Percentiles rank a stretch among this genome's conserved stretches.
These are phyloP conservation scores for Clarkia xantiana DNA, from an alignment of 345 rosid genomes.

Conservation along the genomic window DNA sequence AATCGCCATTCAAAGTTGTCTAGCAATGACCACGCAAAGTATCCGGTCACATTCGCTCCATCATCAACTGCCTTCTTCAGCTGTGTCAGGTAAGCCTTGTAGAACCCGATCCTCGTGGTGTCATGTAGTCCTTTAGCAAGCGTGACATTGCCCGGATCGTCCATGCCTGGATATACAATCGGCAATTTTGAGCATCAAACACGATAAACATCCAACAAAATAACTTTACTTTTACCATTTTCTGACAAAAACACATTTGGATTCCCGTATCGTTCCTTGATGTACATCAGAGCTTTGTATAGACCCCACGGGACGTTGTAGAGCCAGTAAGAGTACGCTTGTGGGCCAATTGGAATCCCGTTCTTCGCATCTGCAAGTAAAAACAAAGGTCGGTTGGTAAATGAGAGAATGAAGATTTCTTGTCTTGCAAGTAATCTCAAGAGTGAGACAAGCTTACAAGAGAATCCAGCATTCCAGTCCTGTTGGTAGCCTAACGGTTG, in stretches of 20 bases:
- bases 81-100: conserved; percentile 55
- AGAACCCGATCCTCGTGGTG: conserved; percentile 64
- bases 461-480: conserved; percentile 74
- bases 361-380: conserved; percentile 38
- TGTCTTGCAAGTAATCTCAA: neutral
- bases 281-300: conserved; percentile 76
- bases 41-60: conserved; percentile 74
- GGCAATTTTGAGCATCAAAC: neutral
- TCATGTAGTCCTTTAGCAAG: conserved; percentile 56
- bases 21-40: conserved; percentile 93
- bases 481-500: conserved; percentile 65
- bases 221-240: conserved; percentile 38
- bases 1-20: conserved; percentile 92
- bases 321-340: conserved; percentile 82
- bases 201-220: too few species aligned
- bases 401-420: neutral
- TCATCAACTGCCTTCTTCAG: conserved; percentile 70
- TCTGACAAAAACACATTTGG: conserved; percentile 72
- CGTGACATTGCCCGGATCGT: conserved; percentile 74
- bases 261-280: conserved; percentile 83
- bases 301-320: conserved; percentile 95
- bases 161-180: conserved; percentile 48
- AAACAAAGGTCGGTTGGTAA: neutral
- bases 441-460: conserved; percentile 34
- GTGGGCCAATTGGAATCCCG: conserved; percentile 69